Percentiles rank a stretch among this genome's conserved stretches.
Conservation (phyloP, 1,284 basidiomycete genomes). For the Ustanciosporium gigantosporum region DNA sequence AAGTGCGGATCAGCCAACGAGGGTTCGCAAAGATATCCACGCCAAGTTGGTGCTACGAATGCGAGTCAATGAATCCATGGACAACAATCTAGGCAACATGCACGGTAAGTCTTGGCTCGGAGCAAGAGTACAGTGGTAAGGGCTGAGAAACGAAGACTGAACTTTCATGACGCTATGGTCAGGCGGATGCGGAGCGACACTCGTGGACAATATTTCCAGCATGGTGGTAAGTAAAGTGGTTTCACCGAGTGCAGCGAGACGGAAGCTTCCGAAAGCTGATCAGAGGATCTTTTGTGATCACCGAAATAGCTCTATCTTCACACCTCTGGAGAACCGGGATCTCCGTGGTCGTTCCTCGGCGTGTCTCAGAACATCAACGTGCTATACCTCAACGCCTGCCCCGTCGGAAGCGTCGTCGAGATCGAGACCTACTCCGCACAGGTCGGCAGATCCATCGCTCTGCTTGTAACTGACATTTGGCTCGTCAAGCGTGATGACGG, state of each 20-base stretch:
- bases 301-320: constrained; percentile 28
- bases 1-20: constrained; percentile 5
- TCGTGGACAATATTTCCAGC: constrained; percentile 47
- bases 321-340: constrained; percentile 26
- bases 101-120: constrained; percentile 32
- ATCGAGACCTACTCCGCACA: constrained; percentile 39
- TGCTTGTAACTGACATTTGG: constrained; percentile 47
- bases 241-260: no score
- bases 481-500: constrained; percentile 32
- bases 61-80: constrained; percentile 43
- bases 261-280: no score
- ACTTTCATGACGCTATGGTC: no score
- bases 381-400: constrained; percentile 48
- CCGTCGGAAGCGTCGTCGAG: constrained; percentile 49
- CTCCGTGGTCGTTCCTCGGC: constrained; percentile 54
- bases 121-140: no score
- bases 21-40: constrained; percentile 31
- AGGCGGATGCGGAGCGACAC: constrained; percentile 41
- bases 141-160: no score
- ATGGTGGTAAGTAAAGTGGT: constrained; percentile 24
- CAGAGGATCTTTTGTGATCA: no score
- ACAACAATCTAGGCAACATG: constrained; percentile 47
- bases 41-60: constrained; percentile 34
- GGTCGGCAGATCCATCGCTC: constrained; percentile 41
- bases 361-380: constrained; percentile 54